A percentile compares a stretch with the other conserved stretches of the same genome.
Conservation (phyloP, 345 rosid species). For the Raphanus raphanistrum region DNA sequence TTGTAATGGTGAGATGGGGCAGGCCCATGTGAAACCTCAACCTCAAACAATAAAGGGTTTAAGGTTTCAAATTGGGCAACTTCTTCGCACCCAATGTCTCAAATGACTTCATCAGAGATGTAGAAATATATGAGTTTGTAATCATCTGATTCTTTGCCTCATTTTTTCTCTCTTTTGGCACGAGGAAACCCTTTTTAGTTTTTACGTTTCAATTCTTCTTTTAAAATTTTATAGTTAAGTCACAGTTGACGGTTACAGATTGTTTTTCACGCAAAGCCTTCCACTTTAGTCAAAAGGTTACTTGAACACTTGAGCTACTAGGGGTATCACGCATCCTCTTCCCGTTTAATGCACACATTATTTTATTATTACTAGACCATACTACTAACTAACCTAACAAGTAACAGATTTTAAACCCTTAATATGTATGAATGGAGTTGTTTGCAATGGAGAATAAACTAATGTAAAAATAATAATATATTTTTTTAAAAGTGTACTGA, state of each 20-base stretch:
- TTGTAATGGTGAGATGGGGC: neutral
- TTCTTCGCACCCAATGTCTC: neutral
- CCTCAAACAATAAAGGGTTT: neutral
- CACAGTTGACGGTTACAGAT: slow-evolving; percentile 30
- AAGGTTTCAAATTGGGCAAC: neutral
- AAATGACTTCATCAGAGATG: neutral
- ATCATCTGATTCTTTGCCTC: slow-evolving; percentile 3
- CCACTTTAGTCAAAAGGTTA: slow-evolving; percentile 33
- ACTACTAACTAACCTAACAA: neutral
- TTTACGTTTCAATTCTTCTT: slow-evolving; percentile 14
- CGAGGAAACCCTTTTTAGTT: slow-evolving; percentile 5
- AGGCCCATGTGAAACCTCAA: neutral
- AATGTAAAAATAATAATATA: neutral
- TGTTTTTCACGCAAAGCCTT: slow-evolving; percentile 28
- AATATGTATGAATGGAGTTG: neutral
- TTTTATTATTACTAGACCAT: neutral
- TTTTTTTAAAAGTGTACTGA: neutral
- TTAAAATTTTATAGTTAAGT: neutral
- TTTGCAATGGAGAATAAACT: neutral
- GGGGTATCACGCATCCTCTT: slow-evolving; percentile 24
- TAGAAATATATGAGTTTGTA: neutral
- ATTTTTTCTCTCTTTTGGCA: neutral
- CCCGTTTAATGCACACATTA: slow-evolving; percentile 1
- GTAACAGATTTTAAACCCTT: neutral
- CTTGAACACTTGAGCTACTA: slow-evolving; percentile 30